These are phyloP conservation scores for Phytopythium cucurbitacearum DNA, from an alignment of 352 stramenopile species.

Conservation along the genomic window DNA sequence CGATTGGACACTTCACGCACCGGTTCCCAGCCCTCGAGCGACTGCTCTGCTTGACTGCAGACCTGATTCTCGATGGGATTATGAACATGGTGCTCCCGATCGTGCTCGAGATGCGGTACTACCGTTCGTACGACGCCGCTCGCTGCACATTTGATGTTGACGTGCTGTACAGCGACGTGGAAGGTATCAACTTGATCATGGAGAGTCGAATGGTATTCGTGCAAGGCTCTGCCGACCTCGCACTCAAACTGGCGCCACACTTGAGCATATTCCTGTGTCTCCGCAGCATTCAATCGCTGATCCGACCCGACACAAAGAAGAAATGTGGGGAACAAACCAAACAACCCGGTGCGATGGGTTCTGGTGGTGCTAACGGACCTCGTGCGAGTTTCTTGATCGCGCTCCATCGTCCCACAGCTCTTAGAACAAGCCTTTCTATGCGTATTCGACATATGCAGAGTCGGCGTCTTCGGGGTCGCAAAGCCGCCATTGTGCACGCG, in stretches of 20 bases:
- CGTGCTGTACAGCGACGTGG: slow-evolving; percentile 15
- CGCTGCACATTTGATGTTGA: slow-evolving; percentile 2
- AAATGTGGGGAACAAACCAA: background rate
- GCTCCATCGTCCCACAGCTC: background rate
- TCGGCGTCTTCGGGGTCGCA: background rate
- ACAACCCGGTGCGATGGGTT: too few species aligned
- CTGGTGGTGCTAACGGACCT: background rate
- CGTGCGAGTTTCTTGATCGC: background rate
- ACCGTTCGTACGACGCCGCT: slow-evolving; percentile 5
- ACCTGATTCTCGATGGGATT: slow-evolving; percentile 11
- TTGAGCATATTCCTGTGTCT: slow-evolving; percentile 15
- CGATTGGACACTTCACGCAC: too few species aligned
- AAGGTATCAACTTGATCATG: slow-evolving; percentile 20
- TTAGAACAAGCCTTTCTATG: background rate
- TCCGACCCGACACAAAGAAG: background rate
- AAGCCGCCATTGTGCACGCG: background rate
- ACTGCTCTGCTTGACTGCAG: slow-evolving; percentile 10
- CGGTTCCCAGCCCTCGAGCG: slow-evolving; percentile 11
- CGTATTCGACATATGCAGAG: slow-evolving; percentile 4
- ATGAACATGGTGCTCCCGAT: slow-evolving; percentile 12
- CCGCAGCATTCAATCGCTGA: slow-evolving; percentile 9
- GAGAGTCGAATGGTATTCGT: slow-evolving; percentile 21
- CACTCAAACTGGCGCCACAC: slow-evolving; percentile 16
- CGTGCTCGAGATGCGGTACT: slow-evolving; percentile 12
- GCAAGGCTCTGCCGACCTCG: slow-evolving; percentile 6